Percentiles rank a stretch among this genome's conserved stretches.
phyloP scores from a whole-genome alignment of 192 early-diverging fungal genomes.

The Mortierella alpina region DNA sequence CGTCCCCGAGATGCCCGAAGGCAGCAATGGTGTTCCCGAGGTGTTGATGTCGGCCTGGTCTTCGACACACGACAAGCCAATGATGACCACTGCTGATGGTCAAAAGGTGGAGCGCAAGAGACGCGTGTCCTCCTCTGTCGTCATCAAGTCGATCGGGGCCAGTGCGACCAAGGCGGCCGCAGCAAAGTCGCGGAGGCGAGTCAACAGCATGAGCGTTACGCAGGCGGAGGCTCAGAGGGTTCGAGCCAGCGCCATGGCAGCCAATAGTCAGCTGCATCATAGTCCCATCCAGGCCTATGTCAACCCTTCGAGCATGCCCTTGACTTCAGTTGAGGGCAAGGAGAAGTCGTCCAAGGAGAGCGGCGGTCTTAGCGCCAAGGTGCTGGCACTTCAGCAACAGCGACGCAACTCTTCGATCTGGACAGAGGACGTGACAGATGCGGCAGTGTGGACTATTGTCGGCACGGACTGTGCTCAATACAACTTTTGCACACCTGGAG shows the following conservation, averaged over 20 bases:
- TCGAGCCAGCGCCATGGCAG: conserved; percentile 27
- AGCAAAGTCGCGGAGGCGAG: conserved; percentile 59
- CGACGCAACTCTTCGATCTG: conserved; percentile 60
- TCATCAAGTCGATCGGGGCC: conserved; percentile 36
- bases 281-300: conserved; percentile 20
- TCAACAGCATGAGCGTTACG: conserved; percentile 63
- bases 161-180: conserved; percentile 19
- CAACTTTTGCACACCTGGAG: conserved; percentile 64
- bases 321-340: conserved; percentile 4
- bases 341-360: conserved; percentile 29
- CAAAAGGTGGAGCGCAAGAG: conserved; percentile 47
- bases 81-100: conserved; percentile 36
- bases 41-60: conserved; percentile 45
- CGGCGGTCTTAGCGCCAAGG: conserved; percentile 17
- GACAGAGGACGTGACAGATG: conserved; percentile 88
- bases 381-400: conserved; percentile 33
- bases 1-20: conserved; percentile 40
- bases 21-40: conserved; percentile 13
- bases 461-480: conserved; percentile 75
- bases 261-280: conserved; percentile 24
- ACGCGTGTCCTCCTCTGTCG: conserved; percentile 56
- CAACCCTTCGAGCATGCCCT: neutral
- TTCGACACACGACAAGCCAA: conserved; percentile 13
- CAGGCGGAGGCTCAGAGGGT: conserved; percentile 53
- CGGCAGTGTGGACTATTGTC: conserved; percentile 93